Percentiles rank a stretch among this genome's conserved stretches.
phyloP scores from a whole-genome alignment of 495 filamentous ascomycete species.

The Lasiosphaeria miniovina region DNA sequence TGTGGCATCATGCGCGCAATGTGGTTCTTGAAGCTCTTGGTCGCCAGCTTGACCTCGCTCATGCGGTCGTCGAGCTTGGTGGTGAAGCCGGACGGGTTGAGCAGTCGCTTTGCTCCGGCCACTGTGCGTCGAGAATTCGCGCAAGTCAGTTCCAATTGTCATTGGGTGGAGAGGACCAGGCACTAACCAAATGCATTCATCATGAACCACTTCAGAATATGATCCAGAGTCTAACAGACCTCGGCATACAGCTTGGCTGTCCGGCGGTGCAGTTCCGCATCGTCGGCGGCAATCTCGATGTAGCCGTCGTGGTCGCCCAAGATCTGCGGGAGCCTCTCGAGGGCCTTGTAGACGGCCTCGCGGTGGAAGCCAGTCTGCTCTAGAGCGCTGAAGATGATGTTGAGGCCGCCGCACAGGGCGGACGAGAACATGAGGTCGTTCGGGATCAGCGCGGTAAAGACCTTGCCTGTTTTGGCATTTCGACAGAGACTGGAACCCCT shows the following conservation, averaged over 20 bases:
- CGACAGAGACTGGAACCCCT: slow-evolving; percentile 8
- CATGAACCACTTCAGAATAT: slow-evolving; percentile 22
- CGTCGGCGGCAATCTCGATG: slow-evolving; percentile 6
- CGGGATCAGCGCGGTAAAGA: slow-evolving; percentile 10
- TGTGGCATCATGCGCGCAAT: not conserved
- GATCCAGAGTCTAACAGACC: slow-evolving; percentile 13
- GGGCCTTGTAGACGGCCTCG: slow-evolving; percentile 19
- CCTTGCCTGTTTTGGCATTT: slow-evolving; percentile 9
- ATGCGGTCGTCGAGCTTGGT: slow-evolving; percentile 11
- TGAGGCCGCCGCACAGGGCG: slow-evolving; percentile 18
- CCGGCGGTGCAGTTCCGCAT: slow-evolving; percentile 20
- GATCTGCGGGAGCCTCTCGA: slow-evolving; percentile 19
- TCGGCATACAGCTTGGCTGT: slow-evolving; percentile 15
- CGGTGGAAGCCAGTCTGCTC: slow-evolving; percentile 1
- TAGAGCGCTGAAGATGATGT: slow-evolving; percentile 19
- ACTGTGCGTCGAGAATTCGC: not conserved
- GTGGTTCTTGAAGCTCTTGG: slow-evolving; percentile 11
- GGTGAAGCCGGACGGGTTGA: slow-evolving; percentile 15
- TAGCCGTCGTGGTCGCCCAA: slow-evolving; percentile 13
- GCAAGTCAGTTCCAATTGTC: no score
- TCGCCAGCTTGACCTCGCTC: slow-evolving; percentile 11
- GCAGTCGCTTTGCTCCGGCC: not conserved
- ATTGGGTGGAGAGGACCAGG: no score
- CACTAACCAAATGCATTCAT: slow-evolving; percentile 17
- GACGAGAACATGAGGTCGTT: slow-evolving; percentile 12